Percentiles rank a stretch among this genome's conserved stretches.
Evolutionary conservation across 176 grass and related monocot genomes (phyloP).

Genomic region (Eremochloa ophiuroides): DNA sequence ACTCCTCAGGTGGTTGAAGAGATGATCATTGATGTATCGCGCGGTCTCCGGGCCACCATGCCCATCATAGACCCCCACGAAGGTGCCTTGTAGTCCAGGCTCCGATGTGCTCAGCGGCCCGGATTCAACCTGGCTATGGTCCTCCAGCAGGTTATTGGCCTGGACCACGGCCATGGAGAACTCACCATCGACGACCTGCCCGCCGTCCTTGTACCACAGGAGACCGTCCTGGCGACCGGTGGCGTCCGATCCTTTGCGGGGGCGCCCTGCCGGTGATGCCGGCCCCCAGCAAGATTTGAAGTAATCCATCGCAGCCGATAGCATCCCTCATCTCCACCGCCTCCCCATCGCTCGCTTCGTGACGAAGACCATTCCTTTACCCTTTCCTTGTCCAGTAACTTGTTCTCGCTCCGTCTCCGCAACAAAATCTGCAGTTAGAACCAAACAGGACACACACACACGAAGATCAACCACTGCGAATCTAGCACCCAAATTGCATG

Average conservation of each 20-base stretch:
- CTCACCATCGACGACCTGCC: conserved; percentile 56
- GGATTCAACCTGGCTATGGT: conserved; percentile 85
- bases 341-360: conserved; percentile 29
- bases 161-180: conserved; percentile 94
- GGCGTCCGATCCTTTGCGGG: conserved; percentile 42
- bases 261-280: conserved; percentile 31
- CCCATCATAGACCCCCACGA: conserved; percentile 85
- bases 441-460: not conserved
- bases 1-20: conserved; percentile 72
- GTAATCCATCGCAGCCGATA: conserved; percentile 52
- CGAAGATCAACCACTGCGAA: conserved; percentile 15
- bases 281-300: conserved; percentile 74
- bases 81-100: conserved; percentile 44
- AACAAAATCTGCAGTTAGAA: conserved; percentile 22
- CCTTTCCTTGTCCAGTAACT: not conserved
- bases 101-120: conserved; percentile 53
- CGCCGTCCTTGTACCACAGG: conserved; percentile 82
- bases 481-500: conserved; percentile 3
- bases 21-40: conserved; percentile 62
- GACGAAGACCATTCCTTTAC: not conserved
- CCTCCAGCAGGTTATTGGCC: conserved; percentile 87
- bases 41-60: conserved; percentile 81
- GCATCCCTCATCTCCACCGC: conserved; percentile 63
- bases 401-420: not conserved
- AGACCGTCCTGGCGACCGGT: conserved; percentile 67